Percentiles rank a stretch among this genome's conserved stretches.
These are phyloP conservation scores for Talaromyces sp. DNA, from an alignment of 2,329 filamentous ascomycete species.

Conservation along the genomic window DNA sequence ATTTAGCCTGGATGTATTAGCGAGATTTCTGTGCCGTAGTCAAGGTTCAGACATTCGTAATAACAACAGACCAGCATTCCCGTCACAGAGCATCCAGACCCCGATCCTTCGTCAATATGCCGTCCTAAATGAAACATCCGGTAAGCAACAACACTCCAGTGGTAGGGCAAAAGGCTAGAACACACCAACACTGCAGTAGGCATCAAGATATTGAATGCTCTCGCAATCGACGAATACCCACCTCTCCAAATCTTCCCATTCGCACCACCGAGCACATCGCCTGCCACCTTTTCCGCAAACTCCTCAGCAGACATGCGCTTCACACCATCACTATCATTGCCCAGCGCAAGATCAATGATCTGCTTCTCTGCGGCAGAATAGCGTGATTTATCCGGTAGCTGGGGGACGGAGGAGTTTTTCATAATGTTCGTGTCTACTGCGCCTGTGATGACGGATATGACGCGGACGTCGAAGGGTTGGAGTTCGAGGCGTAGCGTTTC, in stretches of 20 bases:
- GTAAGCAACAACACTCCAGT: no score
- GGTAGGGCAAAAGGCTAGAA: no score
- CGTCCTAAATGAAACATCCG: no score
- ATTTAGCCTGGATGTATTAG: no score
- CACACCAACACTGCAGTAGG: not conserved
- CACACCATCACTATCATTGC: not conserved
- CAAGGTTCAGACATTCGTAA: no score
- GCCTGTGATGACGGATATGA: not conserved
- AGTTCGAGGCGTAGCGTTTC: slow-evolving; percentile 7
- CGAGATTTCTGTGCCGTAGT: no score
- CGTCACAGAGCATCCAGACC: not conserved
- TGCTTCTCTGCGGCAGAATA: not conserved
- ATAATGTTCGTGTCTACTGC: not conserved
- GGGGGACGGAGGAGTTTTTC: not conserved
- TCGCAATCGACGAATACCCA: not conserved
- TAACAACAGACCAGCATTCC: no score
- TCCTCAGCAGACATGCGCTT: not conserved
- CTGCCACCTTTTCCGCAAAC: not conserved
- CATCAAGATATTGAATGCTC: not conserved
- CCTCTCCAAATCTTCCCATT: not conserved
- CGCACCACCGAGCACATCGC: not conserved
- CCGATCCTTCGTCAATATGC: not conserved
- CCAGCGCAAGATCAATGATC: not conserved
- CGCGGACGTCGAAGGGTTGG: slow-evolving; percentile 5
- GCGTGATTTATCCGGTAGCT: not conserved